Conservation (phyloP, 768 basidiomycete genomes). For the Solioccasus polychromus region DNA sequence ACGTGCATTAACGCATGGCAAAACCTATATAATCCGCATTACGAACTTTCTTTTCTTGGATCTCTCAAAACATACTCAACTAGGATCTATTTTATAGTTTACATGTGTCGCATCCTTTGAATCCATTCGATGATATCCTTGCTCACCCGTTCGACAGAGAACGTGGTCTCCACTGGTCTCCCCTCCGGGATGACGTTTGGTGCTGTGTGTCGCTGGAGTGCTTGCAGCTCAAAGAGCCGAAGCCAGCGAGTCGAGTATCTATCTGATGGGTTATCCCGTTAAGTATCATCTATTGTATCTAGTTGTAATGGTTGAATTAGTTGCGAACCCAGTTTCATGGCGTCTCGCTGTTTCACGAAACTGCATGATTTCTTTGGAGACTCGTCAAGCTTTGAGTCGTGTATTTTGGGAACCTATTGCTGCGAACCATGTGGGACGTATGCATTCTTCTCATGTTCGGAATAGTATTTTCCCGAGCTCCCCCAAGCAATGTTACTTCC, state of each 20-base stretch:
- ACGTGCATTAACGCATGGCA: constrained; percentile 30
- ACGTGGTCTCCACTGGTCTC: constrained; percentile 50
- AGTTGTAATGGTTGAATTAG: too few relatives aligned
- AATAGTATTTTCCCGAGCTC: too few relatives aligned
- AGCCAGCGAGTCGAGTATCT: constrained; percentile 56
- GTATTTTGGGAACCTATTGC: too few relatives aligned
- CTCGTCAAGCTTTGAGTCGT: too few relatives aligned
- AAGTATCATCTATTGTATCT: neutral
- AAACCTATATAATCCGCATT: constrained; percentile 32
- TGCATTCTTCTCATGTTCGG: too few relatives aligned
- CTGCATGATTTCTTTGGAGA: too few relatives aligned
- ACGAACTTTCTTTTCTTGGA: constrained; percentile 14
- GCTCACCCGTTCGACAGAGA: constrained; percentile 68
- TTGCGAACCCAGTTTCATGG: too few relatives aligned
- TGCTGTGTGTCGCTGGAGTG: constrained; percentile 28
- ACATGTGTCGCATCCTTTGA: constrained; percentile 70
- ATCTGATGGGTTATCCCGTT: constrained; percentile 57
- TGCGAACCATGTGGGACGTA: too few relatives aligned
- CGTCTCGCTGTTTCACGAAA: too few relatives aligned
- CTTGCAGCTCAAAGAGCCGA: constrained; percentile 22
- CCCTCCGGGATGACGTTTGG: constrained; percentile 77
- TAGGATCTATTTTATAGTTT: constrained; percentile 81
- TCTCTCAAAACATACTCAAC: constrained; percentile 74
- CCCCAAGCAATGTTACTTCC: too few relatives aligned
- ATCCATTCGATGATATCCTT: constrained; percentile 68